Evolutionary conservation across 495 filamentous ascomycete species (phyloP).

Genomic region (Barbatosphaeria neglecta): DNA sequence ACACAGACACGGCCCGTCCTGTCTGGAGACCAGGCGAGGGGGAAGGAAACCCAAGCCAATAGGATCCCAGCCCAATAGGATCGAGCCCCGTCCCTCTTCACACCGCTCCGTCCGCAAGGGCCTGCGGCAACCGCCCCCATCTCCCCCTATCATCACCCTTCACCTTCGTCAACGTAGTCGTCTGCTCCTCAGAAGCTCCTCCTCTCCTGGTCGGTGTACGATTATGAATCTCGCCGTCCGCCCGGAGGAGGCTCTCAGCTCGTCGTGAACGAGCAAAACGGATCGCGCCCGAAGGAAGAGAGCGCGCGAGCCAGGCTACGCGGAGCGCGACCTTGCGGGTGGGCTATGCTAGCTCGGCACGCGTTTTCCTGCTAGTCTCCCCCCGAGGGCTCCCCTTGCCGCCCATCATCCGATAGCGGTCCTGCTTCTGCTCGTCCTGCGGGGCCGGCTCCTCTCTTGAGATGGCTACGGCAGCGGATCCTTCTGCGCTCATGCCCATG

Average conservation of each 20-base stretch:
- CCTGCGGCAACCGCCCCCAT: background rate
- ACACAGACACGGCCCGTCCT: too few relatives aligned
- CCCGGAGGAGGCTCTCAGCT: too few relatives aligned
- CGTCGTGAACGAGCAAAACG: background rate
- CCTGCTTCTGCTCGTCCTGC: background rate
- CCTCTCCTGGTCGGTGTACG: too few relatives aligned
- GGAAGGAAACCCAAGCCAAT: background rate
- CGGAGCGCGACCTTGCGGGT: background rate
- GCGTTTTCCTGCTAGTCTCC: background rate
- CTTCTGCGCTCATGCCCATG: slow-evolving; percentile 13
- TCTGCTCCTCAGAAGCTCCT: too few relatives aligned
- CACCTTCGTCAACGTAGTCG: too few relatives aligned
- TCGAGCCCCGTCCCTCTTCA: background rate
- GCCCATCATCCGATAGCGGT: background rate
- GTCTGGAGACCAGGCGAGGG: background rate
- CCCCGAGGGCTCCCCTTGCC: background rate
- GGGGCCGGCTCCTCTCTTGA: background rate
- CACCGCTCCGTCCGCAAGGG: background rate
- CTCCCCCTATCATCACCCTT: background rate
- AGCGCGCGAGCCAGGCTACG: background rate
- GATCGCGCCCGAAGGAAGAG: background rate
- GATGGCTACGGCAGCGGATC: background rate
- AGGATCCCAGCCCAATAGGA: background rate
- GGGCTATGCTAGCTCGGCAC: background rate
- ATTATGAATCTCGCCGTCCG: too few relatives aligned